Conservation (phyloP, 2,329 filamentous ascomycete species). For the Penicillium concentricum region DNA sequence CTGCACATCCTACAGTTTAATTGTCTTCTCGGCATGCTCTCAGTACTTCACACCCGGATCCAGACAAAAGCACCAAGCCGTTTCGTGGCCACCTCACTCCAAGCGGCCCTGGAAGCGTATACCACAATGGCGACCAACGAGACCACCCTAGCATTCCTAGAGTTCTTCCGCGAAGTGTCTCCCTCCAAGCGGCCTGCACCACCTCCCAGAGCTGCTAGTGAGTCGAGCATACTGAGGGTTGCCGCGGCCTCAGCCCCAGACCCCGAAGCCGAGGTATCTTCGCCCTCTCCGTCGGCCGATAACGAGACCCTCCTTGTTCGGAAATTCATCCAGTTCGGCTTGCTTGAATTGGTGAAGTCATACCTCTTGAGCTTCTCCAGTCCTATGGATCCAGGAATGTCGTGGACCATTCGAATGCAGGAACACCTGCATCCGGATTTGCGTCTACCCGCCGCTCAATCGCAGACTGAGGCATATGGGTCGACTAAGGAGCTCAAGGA, state of each 20-base stretch:
- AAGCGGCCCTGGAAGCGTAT: slow-evolving; percentile 61
- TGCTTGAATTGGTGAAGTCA: slow-evolving; percentile 61
- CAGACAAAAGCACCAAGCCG: slow-evolving; percentile 64
- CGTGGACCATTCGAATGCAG: slow-evolving; percentile 52
- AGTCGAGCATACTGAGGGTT: slow-evolving; percentile 40
- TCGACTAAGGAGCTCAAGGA: slow-evolving; percentile 50
- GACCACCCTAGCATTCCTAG: slow-evolving; percentile 57
- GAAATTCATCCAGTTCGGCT: slow-evolving; percentile 60
- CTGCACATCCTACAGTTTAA: slow-evolving; percentile 22
- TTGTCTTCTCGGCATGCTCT: slow-evolving; percentile 48
- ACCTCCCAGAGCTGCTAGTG: slow-evolving; percentile 58
- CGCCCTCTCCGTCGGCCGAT: slow-evolving; percentile 36
- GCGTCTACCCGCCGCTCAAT: slow-evolving; percentile 51
- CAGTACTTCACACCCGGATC: slow-evolving; percentile 59
- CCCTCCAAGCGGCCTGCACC: slow-evolving; percentile 59
- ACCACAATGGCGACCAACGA: slow-evolving; percentile 56
- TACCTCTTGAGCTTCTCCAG: slow-evolving; percentile 50
- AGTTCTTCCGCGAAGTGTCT: slow-evolving; percentile 58
- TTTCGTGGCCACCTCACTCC: slow-evolving; percentile 63
- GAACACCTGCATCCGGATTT: slow-evolving; percentile 56
- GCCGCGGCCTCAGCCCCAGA: slow-evolving; percentile 50
- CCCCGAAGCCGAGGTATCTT: slow-evolving; percentile 54
- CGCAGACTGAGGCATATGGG: slow-evolving; percentile 53
- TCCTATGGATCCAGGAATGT: slow-evolving; percentile 41
- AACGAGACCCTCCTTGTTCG: slow-evolving; percentile 54